These are phyloP conservation scores for Lunasporangiospora selenospora DNA, from an alignment of 192 early-diverging fungal species.

Conservation along the genomic window DNA sequence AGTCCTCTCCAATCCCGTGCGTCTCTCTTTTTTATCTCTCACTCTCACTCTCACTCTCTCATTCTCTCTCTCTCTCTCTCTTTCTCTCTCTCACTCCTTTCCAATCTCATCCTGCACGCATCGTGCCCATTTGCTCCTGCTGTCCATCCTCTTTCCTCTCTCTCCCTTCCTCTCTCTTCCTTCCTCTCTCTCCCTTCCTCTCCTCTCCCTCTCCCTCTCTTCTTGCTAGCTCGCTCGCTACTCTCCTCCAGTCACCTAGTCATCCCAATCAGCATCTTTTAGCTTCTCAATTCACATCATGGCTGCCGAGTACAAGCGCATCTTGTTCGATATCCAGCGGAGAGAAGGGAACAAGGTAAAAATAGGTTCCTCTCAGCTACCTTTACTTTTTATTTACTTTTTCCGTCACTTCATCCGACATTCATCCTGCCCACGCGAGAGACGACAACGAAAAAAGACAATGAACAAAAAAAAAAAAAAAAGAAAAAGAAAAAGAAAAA, in stretches of 20 bases:
- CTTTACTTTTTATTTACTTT: neutral
- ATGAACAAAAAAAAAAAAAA: too few relatives aligned
- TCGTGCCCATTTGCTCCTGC: neutral
- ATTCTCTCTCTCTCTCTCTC: neutral
- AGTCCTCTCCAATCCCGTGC: too few relatives aligned
- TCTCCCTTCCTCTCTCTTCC: neutral
- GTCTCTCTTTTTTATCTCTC: neutral
- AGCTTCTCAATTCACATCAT: slow-evolving; percentile 26
- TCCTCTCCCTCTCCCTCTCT: neutral
- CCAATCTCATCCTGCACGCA: too few relatives aligned
- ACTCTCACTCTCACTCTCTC: neutral
- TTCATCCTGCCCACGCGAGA: neutral
- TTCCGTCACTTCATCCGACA: slow-evolving; percentile 43
- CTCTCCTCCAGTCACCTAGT: too few relatives aligned
- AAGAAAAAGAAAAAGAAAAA: neutral
- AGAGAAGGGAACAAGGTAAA: slow-evolving; percentile 62
- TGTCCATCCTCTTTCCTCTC: neutral
- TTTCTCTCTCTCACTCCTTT: neutral
- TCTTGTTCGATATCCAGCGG: slow-evolving; percentile 65
- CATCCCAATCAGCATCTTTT: too few relatives aligned
- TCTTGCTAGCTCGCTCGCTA: too few relatives aligned
- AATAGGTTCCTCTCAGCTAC: neutral
- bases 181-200: neutral
- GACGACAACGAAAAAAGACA: neutral
- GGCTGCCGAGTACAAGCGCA: slow-evolving; percentile 69